These are phyloP conservation scores for Collybia mongolica DNA, from an alignment of 768 basidiomycete genomes.

Conservation along the genomic window DNA sequence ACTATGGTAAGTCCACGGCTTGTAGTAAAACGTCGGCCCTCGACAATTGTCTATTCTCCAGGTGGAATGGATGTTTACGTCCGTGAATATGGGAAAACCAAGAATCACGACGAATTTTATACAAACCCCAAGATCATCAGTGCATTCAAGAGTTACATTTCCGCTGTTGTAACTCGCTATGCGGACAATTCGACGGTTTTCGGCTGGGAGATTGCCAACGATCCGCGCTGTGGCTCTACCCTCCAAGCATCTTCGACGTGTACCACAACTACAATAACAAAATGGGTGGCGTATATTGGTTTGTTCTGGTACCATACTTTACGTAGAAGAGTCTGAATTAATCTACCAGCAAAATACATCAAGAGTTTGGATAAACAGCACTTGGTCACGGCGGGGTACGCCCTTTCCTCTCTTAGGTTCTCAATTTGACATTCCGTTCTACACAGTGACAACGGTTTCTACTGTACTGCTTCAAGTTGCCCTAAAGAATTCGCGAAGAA, in stretches of 20 bases:
- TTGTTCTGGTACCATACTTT: background rate
- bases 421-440: background rate
- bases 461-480: background rate
- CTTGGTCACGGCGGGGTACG: conserved; percentile 33
- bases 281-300: conserved; percentile 28
- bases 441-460: background rate
- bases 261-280: conserved; percentile 24
- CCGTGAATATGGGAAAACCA: conserved; percentile 20
- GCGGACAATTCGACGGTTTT: conserved; percentile 22
- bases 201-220: conserved; percentile 28
- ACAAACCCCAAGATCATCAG: conserved; percentile 27
- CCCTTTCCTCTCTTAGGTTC: background rate
- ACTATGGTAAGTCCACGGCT: conserved; percentile 19
- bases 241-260: conserved; percentile 16
- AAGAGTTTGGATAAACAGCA: conserved; percentile 33
- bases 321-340: background rate
- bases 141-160: conserved; percentile 32
- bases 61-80: conserved; percentile 40
- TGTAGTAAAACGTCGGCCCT: background rate
- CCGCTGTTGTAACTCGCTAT: conserved; percentile 26
- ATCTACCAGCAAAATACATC: conserved; percentile 18
- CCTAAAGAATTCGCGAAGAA: background rate
- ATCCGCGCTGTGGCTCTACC: conserved; percentile 22
- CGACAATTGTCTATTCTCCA: conserved; percentile 6
- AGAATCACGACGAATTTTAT: conserved; percentile 37